A percentile compares a stretch with the other conserved stretches of the same genome.
Conservation (phyloP, 306 rosid genomes). For the Cyclanthera cordifolia region DNA sequence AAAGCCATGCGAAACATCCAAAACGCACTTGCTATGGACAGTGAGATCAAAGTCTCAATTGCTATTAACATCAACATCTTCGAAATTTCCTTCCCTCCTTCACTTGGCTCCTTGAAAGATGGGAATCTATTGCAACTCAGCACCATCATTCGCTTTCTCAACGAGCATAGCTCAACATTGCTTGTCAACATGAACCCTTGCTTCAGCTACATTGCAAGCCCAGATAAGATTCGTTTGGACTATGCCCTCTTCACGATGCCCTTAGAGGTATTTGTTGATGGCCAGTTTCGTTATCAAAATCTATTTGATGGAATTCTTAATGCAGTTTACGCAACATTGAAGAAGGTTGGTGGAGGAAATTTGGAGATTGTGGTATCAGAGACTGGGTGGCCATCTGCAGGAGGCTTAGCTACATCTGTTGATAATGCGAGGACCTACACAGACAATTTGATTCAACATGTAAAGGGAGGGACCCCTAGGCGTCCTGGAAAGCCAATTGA, state of each 20-base stretch:
- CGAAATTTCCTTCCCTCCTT: constrained; percentile 16
- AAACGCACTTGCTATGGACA: background rate
- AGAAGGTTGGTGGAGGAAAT: no score
- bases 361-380: constrained; percentile 11
- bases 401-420: background rate
- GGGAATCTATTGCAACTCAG: background rate
- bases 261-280: no score
- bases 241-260: no score
- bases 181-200: background rate
- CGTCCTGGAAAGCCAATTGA: background rate
- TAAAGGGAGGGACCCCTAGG: background rate
- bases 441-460: background rate
- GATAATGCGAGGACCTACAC: background rate
- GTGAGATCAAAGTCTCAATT: constrained; percentile 20
- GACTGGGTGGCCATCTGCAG: constrained; percentile 26
- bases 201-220: constrained; percentile 5
- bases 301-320: no score
- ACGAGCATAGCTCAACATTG: background rate
- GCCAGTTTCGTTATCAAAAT: no score
- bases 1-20: constrained; percentile 21
- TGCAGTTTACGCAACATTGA: no score
- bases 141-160: constrained; percentile 4
- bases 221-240: background rate
- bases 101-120: constrained; percentile 7
- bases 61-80: constrained; percentile 9